phyloP scores from a whole-genome alignment of 331 rosid species.

The Acacia concinna region DNA sequence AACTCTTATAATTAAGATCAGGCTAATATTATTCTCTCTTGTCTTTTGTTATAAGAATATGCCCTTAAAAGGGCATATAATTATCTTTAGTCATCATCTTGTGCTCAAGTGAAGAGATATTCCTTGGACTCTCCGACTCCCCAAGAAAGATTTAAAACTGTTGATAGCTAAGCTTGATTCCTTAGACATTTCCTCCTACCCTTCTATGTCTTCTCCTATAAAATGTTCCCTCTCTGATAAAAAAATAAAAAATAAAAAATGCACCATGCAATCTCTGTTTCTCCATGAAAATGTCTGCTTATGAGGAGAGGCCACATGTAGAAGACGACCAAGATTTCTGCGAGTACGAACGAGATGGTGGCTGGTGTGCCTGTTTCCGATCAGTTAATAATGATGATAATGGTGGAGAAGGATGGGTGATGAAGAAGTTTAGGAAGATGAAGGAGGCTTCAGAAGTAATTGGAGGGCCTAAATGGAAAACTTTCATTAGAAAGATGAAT shows the following conservation, averaged over 20 bases:
- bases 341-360: conserved; percentile 34
- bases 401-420: conserved; percentile 46
- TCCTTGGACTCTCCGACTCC: neutral
- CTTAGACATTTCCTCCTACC: neutral
- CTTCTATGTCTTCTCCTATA: neutral
- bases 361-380: conserved; percentile 49
- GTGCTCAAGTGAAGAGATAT: neutral
- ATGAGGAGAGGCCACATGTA: conserved; percentile 28
- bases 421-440: conserved; percentile 45
- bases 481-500: conserved; percentile 59
- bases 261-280: neutral
- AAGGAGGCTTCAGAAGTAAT: conserved; percentile 58
- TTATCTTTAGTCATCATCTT: neutral
- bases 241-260: too few relatives aligned
- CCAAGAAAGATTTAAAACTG: neutral
- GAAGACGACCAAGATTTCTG: conserved; percentile 13
- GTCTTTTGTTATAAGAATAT: neutral
- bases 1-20: too few relatives aligned
- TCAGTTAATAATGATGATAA: conserved; percentile 3
- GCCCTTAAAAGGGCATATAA: neutral
- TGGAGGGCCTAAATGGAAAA: conserved; percentile 76
- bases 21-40: neutral
- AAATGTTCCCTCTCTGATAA: neutral
- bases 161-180: neutral
- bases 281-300: neutral